Percentiles rank a stretch among this genome's conserved stretches.
Conservation (phyloP, 768 basidiomycete genomes). For the Russula virescens region DNA sequence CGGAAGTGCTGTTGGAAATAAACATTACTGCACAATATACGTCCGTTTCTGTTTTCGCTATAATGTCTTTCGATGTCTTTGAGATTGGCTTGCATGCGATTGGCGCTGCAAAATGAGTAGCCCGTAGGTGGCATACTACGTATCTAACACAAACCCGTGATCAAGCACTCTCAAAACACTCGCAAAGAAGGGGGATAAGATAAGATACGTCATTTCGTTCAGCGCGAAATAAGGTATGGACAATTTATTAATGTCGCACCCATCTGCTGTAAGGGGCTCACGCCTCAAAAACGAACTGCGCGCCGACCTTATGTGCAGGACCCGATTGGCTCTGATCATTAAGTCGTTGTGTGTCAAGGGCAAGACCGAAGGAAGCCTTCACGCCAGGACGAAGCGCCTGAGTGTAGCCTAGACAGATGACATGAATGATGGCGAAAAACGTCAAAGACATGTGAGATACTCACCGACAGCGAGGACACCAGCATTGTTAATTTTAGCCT, state of each 20-base stretch:
- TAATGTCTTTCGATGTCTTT: background rate
- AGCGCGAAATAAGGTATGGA: conserved; percentile 17
- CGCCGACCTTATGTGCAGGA: conserved; percentile 62
- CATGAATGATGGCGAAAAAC: conserved; percentile 17
- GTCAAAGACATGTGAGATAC: conserved; percentile 22
- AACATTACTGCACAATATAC: conserved; percentile 20
- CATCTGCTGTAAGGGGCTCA: conserved; percentile 6
- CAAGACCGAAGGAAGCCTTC: conserved; percentile 88
- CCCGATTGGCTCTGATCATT: conserved; percentile 59
- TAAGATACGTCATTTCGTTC: conserved; percentile 11
- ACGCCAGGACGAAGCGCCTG: conserved; percentile 92
- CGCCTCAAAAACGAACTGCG: conserved; percentile 25
- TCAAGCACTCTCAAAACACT: background rate
- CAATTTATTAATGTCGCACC: conserved; percentile 4
- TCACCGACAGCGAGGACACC: conserved; percentile 82
- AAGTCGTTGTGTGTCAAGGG: conserved; percentile 89
- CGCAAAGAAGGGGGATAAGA: background rate
- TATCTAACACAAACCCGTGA: background rate
- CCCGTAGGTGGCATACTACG: background rate
- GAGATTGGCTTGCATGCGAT: background rate
- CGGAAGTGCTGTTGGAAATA: conserved; percentile 27
- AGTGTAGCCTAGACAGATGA: conserved; percentile 59
- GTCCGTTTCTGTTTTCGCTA: background rate
- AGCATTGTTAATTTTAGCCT: conserved; percentile 98
- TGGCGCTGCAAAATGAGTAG: too few relatives aligned